Evolutionary conservation across 371 early-diverging fungal species (phyloP).

Genomic region (Mucor indicus): DNA sequence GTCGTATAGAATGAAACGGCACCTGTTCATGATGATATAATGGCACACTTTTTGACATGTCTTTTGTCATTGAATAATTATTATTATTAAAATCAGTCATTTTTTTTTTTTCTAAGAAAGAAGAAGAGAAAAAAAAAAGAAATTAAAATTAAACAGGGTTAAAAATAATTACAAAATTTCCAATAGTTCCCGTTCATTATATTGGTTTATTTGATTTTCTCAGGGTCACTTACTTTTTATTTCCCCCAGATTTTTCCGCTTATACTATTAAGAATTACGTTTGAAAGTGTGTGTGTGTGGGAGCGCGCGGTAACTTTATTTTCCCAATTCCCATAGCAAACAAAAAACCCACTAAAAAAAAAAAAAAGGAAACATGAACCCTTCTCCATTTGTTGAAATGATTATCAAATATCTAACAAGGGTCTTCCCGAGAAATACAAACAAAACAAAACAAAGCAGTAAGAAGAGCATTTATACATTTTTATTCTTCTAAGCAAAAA

Average conservation of each 20-base stretch:
- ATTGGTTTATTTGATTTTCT: conserved; percentile 14
- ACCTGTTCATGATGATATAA: conserved; percentile 45
- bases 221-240: conserved; percentile 19
- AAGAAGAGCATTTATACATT: conserved; percentile 3
- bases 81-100: conserved; percentile 16
- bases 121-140: conserved; percentile 4
- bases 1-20: conserved; percentile 28
- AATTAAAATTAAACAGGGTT: conserved; percentile 10
- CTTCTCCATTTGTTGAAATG: background rate
- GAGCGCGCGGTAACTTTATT: conserved; percentile 16
- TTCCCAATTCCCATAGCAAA: background rate
- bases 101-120: background rate
- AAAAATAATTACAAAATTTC: conserved; percentile 3
- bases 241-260: background rate
- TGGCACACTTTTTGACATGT: conserved; percentile 25
- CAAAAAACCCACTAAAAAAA: background rate
- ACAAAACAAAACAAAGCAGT: background rate
- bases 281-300: conserved; percentile 6
- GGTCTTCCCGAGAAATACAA: background rate
- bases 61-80: conserved; percentile 17
- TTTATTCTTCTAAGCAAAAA: no score
- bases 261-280: background rate
- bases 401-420: background rate
- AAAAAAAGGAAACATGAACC: background rate
- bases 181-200: conserved; percentile 17